Conservation (phyloP, 1,139 yeast genomes). For the Hemisphaericaspora subhashii region DNA sequence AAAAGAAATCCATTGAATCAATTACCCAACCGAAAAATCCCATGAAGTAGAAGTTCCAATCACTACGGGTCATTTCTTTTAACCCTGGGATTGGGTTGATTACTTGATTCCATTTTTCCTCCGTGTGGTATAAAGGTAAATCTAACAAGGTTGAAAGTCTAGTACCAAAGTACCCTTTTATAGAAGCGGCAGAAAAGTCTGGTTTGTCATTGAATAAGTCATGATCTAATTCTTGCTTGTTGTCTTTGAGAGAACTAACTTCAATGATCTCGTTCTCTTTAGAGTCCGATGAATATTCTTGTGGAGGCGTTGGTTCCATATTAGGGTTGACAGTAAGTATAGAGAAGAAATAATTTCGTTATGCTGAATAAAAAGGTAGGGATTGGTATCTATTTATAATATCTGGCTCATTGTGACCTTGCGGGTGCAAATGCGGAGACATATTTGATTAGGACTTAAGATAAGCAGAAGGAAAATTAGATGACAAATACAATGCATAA, state of each 20-base stretch:
- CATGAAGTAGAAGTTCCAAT: constrained; percentile 59
- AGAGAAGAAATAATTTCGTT: too few relatives aligned
- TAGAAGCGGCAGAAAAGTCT: constrained; percentile 22
- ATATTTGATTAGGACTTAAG: too few relatives aligned
- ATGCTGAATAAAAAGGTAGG: too few relatives aligned
- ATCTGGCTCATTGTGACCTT: too few relatives aligned
- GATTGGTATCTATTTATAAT: too few relatives aligned
- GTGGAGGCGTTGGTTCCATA: neutral
- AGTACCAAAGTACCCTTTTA: constrained; percentile 26
- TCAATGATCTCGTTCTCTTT: neutral
- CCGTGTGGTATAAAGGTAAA: constrained; percentile 18
- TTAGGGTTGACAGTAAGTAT: too few relatives aligned
- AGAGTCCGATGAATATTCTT: neutral
- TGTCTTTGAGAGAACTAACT: neutral
- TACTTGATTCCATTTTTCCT: constrained; percentile 18
- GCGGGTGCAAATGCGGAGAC: too few relatives aligned
- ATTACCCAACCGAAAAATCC: constrained; percentile 77
- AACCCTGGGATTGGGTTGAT: constrained; percentile 38
- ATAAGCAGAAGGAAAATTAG: too few relatives aligned
- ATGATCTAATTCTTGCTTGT: constrained; percentile 4
- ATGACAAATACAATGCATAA: too few relatives aligned
- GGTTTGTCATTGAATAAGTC: constrained; percentile 26
- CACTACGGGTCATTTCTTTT: constrained; percentile 26
- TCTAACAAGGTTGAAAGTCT: constrained; percentile 27
- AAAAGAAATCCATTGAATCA: constrained; percentile 79